Conservation (phyloP, 2,329 filamentous ascomycete species). For the Phialophora macrospora region DNA sequence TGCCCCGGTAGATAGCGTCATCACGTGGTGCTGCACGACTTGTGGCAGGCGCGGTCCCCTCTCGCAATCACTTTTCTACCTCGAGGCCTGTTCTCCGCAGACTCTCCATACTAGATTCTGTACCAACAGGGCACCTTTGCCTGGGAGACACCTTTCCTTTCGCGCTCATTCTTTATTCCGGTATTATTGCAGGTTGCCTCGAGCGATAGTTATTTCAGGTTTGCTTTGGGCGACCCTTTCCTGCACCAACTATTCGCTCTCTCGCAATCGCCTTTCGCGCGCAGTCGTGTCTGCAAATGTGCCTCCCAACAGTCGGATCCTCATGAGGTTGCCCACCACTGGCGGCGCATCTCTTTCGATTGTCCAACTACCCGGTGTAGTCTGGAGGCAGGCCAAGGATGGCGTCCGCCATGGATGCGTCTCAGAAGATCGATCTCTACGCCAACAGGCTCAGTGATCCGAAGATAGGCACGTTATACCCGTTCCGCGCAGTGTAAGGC, state of each 20-base stretch:
- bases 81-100: conserved; percentile 20
- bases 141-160: conserved; percentile 11
- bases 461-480: conserved; percentile 50
- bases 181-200: conserved; percentile 15
- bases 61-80: conserved; percentile 14
- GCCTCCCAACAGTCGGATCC: conserved; percentile 12
- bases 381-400: conserved; percentile 12
- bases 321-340: conserved; percentile 29
- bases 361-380: conserved; percentile 15
- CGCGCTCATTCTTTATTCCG: conserved; percentile 17
- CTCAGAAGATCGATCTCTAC: conserved; percentile 53
- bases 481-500: conserved; percentile 14
- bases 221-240: neutral
- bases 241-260: conserved; percentile 1
- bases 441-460: conserved; percentile 56
- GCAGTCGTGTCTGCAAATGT: conserved; percentile 23
- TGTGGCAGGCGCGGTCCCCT: conserved; percentile 9
- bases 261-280: neutral
- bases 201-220: neutral
- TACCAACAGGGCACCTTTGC: conserved; percentile 16
- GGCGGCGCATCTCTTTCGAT: conserved; percentile 18
- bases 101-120: conserved; percentile 12
- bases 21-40: conserved; percentile 11
- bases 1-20: neutral
- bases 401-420: conserved; percentile 36